These are phyloP conservation scores for Pycnococcus provasolii DNA, from an alignment of 139 green algal species.

Conservation along the genomic window DNA sequence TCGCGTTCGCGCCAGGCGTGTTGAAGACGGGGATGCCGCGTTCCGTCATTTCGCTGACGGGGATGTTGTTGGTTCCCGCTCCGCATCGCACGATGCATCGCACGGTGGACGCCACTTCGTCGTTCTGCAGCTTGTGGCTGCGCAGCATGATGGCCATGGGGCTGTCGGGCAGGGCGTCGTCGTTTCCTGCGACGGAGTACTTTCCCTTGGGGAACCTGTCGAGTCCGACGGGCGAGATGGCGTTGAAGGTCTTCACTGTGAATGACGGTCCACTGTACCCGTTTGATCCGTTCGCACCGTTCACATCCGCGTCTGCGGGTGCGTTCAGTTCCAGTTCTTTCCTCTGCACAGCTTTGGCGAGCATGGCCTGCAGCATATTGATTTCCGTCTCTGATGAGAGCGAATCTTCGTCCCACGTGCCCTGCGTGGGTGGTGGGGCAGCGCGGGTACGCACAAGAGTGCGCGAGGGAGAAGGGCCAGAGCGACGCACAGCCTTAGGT, in stretches of 20 bases:
- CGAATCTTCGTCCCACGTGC: too few relatives aligned
- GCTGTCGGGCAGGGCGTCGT: conserved; percentile 23
- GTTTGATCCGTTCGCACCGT: too few relatives aligned
- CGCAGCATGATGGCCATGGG: conserved; percentile 51
- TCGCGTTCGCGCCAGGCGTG: conserved; percentile 46
- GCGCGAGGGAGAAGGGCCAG: too few relatives aligned
- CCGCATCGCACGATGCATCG: conserved; percentile 45
- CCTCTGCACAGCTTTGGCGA: too few relatives aligned
- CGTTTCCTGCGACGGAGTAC: conserved; percentile 37
- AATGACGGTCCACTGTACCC: conserved; percentile 4
- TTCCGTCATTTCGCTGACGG: conserved; percentile 42
- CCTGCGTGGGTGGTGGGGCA: too few relatives aligned
- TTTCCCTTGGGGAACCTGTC: conserved; percentile 35
- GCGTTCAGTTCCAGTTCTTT: too few relatives aligned
- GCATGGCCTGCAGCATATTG: too few relatives aligned
- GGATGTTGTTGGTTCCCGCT: conserved; percentile 47
- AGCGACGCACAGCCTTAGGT: too few relatives aligned
- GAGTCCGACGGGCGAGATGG: conserved; percentile 41
- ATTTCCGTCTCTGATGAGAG: too few relatives aligned
- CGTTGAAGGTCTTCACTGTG: conserved; percentile 36
- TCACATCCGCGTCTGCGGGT: too few relatives aligned
- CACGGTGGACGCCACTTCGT: conserved; percentile 25
- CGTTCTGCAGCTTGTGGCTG: conserved; percentile 40
- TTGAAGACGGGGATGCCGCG: conserved; percentile 49
- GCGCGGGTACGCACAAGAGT: too few relatives aligned